Percentiles rank a stretch among this genome's conserved stretches.
phyloP scores from a whole-genome alignment of 306 rosid species.

The Glycine tomentella region DNA sequence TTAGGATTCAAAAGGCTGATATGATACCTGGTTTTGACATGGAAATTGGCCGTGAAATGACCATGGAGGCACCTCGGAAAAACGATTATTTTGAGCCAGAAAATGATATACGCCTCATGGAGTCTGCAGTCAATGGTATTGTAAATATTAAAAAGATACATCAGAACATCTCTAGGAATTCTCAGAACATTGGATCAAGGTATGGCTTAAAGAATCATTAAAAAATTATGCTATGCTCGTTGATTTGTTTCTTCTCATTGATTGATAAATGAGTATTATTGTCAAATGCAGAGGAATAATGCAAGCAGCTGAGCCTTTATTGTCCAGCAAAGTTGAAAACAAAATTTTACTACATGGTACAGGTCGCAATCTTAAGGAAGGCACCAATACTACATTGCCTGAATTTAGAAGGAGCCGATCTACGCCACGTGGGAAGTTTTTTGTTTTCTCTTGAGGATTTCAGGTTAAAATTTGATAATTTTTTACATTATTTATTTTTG shows the following conservation, averaged over 20 bases:
- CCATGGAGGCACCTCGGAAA: constrained; percentile 62
- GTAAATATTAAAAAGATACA: constrained; percentile 58
- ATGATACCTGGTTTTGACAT: constrained; percentile 55
- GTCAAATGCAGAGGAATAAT: constrained; percentile 60
- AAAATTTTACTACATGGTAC: constrained; percentile 58
- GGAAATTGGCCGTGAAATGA: constrained; percentile 51
- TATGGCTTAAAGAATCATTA: constrained; percentile 44
- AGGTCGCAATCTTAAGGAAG: constrained; percentile 64
- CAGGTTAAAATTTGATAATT: not conserved
- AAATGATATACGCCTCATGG: constrained; percentile 63
- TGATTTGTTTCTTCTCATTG: not conserved
- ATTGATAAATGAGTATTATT: constrained; percentile 9
- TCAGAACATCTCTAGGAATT: constrained; percentile 70
- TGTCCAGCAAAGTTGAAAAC: constrained; percentile 72
- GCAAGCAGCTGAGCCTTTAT: constrained; percentile 62
- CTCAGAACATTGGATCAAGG: constrained; percentile 82
- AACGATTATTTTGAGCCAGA: constrained; percentile 74
- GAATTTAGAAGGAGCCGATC: constrained; percentile 84
- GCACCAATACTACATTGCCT: constrained; percentile 56
- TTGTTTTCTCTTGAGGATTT: constrained; percentile 61
- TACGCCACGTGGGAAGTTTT: constrained; percentile 86
- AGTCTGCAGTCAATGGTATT: constrained; percentile 54
- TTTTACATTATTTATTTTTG: constrained; percentile 45
- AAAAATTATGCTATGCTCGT: not conserved
- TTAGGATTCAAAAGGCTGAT: constrained; percentile 65